Base-by-base conservation (phyloP, 495 filamentous ascomycete genomes). In the Pyronema domesticum region DNA sequence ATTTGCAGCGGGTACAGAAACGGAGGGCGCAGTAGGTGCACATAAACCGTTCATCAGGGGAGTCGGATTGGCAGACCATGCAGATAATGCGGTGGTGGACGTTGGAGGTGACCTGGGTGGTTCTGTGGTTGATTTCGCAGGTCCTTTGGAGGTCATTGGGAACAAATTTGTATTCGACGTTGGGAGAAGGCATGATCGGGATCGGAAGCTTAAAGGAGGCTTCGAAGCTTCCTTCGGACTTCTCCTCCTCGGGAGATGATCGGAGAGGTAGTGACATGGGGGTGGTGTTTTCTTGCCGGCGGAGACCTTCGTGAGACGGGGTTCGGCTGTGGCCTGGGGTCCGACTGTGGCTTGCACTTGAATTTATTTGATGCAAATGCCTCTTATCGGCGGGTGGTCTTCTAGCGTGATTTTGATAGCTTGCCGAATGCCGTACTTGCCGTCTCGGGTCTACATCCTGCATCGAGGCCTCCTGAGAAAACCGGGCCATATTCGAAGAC, bases 11-110 rank as follows among this genome's bases (percentile, higher is more conserved):
- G 11, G 40, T 15, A 36, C 52, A 54, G 30, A 54, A 54, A 8
- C 52, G 52, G 30, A 54, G 52, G 15, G 52, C 52, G 17, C 52
- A 54, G 40, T 46, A 54, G 10, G 52, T 14, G 42, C 52, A 54
- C 7, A 46, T 17, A 6, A n/a, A 54, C 14, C 52, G 52, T 46
- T 46, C 39, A 9, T 10, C 15, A 3, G 52, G 19, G 1, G 40
- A 10, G 15, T 54, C 52, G 1, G 52, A 23, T 14, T 36, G 39
- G 37, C 52, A 54, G 15, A 54, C 52, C 52, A 54, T 54, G 19
- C 52, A 54, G 8, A n/a, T n/a, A 17, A 54, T 54, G 9, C 52
- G 3, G 30, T 54, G 52, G 19, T 54, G 52, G n/a, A 54, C 10
- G 19, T 54, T 54, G 7, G 52, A 13, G 1, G 40, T 46, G 3